Evolutionary conservation across 169 alveolate genomes (phyloP).

Genomic region (Cytauxzoon felis): DNA sequence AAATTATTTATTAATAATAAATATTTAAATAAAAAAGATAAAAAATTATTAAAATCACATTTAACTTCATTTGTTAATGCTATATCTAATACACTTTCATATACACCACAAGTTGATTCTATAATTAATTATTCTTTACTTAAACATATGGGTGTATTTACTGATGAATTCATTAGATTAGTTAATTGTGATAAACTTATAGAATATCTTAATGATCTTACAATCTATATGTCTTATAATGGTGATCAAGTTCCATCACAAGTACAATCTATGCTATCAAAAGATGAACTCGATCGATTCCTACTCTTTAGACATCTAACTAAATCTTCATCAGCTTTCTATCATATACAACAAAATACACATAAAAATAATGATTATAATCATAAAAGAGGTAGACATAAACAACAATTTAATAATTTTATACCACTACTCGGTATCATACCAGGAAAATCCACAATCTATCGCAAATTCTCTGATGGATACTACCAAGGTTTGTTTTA

Average conservation of each 20-base stretch:
- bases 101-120: slow-evolving; percentile 30
- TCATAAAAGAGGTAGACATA: not conserved
- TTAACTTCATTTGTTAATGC: slow-evolving; percentile 11
- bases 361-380: not conserved
- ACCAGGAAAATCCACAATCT: slow-evolving; percentile 23
- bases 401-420: not conserved
- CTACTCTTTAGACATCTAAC: slow-evolving; percentile 23
- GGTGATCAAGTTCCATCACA: slow-evolving; percentile 47
- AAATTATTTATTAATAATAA: too few relatives aligned
- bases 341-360: not conserved
- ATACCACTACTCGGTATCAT: slow-evolving; percentile 32
- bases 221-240: slow-evolving; percentile 41
- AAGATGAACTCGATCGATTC: slow-evolving; percentile 50
- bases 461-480: slow-evolving; percentile 54
- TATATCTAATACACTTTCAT: slow-evolving; percentile 13
- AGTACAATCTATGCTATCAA: slow-evolving; percentile 38
- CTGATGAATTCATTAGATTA: slow-evolving; percentile 41
- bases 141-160: slow-evolving; percentile 39
- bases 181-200: slow-evolving; percentile 36
- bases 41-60: slow-evolving; percentile 18
- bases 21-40: not conserved
- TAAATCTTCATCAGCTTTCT: too few relatives aligned
- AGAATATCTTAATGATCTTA: slow-evolving; percentile 49
- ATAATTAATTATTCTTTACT: slow-evolving; percentile 30
- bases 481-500: slow-evolving; percentile 41